Evolutionary conservation across 495 filamentous ascomycete species (phyloP), one percentile per base, ranked within the genome.

Genomic region (Penicillium cosmopolitanum): DNA sequence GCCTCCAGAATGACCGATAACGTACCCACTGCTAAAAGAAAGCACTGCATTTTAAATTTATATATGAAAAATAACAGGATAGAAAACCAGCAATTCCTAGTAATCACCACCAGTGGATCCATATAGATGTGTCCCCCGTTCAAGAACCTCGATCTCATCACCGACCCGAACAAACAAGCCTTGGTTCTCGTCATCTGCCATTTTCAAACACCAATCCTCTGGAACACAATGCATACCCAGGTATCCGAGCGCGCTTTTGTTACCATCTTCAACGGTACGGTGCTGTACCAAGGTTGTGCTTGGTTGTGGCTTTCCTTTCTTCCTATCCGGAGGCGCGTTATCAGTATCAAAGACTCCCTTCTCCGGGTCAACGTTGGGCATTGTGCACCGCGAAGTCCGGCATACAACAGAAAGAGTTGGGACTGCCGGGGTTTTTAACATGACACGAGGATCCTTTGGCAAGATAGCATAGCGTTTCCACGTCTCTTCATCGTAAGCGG

Each of bases 211-310:
- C 35, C 42, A 18, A 53, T 65, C 57, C 28, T 65, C 62, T 7
- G 62, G 62, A 9, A 61, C 62, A 23, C 62, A 65, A 52, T 65
- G 62, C 58, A 65, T 61, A 1, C 62, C 62, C 18, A 65, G 35
- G 55, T 65, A 65, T 9, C 62, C 62, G 9, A 65, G 55, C 18
- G 62, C 62, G 13, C n/a, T 9, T 38, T 57, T 51, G 40, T 65
- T 65, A 12, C 62, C 62, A 46, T 46, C 48, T 18, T 65, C 62
- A 10, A 65, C 54, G 2, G 54, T 65, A 5, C 62, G 53, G 19
- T 61, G 35, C 51, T 57, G 33, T 5, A 61, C 57, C 34, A 65
- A 43, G 16, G 62, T 61, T 13, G 62, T 61, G 38, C 57, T 65
- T 16, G 62, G 62, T 28, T 65, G 62, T 13, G 62, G 62, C 46